These are phyloP conservation scores for Ramaria sp. DNA, from an alignment of 768 basidiomycete species.

Conservation along the genomic window DNA sequence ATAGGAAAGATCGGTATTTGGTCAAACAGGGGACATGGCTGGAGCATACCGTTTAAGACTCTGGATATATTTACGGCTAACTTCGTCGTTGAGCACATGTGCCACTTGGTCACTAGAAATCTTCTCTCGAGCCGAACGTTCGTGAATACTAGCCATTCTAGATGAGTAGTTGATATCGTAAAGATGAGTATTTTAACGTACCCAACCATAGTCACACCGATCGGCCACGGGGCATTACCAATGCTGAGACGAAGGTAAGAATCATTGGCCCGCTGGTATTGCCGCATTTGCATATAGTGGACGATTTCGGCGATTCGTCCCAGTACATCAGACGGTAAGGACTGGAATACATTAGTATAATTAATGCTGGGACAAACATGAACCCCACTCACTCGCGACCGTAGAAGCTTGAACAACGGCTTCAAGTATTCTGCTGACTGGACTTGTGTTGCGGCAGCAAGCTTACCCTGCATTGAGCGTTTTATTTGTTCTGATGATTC, in stretches of 20 bases:
- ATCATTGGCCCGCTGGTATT: slow-evolving; percentile 94
- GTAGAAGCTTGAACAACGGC: slow-evolving; percentile 84
- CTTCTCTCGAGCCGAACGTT: slow-evolving; percentile 95
- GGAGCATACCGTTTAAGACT: slow-evolving; percentile 77
- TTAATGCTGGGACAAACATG: neutral
- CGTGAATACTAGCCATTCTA: slow-evolving; percentile 64
- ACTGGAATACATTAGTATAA: slow-evolving; percentile 30
- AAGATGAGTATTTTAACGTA: slow-evolving; percentile 26
- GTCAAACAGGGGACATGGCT: neutral
- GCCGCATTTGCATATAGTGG: slow-evolving; percentile 90
- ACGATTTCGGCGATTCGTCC: slow-evolving; percentile 86
- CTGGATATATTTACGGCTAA: slow-evolving; percentile 97
- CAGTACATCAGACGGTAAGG: slow-evolving; percentile 76
- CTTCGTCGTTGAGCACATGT: slow-evolving; percentile 97
- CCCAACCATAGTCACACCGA: slow-evolving; percentile 99
- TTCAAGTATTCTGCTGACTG: slow-evolving; percentile 96
- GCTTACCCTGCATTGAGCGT: slow-evolving; percentile 81
- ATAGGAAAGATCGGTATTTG: neutral
- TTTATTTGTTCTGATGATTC: slow-evolving; percentile 60
- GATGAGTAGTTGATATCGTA: neutral
- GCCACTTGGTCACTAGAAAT: slow-evolving; percentile 96
- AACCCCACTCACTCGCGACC: slow-evolving; percentile 62
- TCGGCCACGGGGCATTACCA: slow-evolving; percentile 99
- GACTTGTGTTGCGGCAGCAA: slow-evolving; percentile 90
- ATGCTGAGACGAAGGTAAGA: slow-evolving; percentile 95